Percentiles rank a stretch among this genome's conserved stretches.
phyloP scores from a whole-genome alignment of 2,329 filamentous ascomycete genomes.

The Cylindrodendrum hubeiense region DNA sequence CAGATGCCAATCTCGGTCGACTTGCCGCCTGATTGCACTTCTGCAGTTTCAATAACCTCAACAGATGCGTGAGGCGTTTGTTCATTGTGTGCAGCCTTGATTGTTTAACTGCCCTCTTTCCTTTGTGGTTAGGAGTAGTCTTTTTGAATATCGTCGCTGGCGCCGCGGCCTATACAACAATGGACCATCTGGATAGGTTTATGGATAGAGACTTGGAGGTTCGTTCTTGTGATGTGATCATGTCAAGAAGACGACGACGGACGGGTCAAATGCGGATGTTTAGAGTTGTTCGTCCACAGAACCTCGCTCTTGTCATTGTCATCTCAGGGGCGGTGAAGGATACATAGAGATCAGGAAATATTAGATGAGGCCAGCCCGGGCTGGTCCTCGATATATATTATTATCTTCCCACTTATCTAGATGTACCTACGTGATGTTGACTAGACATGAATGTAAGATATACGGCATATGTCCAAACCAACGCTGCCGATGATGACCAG shows the following conservation, averaged over 20 bases:
- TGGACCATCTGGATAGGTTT: constrained; percentile 4
- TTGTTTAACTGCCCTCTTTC: no score
- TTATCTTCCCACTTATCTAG: constrained; percentile 35
- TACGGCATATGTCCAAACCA: constrained; percentile 42
- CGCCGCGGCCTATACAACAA: neutral
- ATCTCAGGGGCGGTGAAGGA: neutral
- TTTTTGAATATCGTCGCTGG: neutral
- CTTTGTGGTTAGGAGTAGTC: neutral
- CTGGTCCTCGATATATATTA: constrained; percentile 40
- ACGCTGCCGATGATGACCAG: constrained; percentile 11
- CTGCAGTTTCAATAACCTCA: no score
- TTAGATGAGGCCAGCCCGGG: constrained; percentile 35
- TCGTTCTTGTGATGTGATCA: neutral
- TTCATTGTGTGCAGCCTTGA: neutral
- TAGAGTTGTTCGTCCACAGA: neutral
- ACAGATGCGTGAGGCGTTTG: neutral
- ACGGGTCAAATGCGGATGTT: neutral
- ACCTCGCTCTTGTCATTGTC: neutral
- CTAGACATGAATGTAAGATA: constrained; percentile 42
- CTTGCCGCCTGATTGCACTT: neutral
- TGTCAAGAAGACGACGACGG: neutral
- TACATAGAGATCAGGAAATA: constrained; percentile 26
- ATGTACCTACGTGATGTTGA: constrained; percentile 34
- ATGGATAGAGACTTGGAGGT: neutral
- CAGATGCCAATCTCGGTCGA: neutral